A percentile compares a stretch with the other conserved stretches of the same genome.
Evolutionary conservation across 441 rosid genomes (phyloP).

Genomic region (Melastoma candidum): DNA sequence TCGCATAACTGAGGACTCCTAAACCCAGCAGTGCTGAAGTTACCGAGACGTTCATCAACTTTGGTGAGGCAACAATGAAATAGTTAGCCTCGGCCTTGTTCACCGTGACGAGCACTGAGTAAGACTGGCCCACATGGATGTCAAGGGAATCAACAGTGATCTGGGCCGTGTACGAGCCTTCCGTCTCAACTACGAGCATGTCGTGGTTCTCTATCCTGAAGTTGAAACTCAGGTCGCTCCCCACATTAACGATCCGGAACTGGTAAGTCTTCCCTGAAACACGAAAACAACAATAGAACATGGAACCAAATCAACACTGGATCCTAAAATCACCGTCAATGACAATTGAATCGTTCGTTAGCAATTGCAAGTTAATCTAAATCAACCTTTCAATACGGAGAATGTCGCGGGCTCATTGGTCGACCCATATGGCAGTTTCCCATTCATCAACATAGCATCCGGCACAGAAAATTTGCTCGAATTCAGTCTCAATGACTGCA

Average conservation of each 20-base stretch:
- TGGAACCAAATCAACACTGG: neutral
- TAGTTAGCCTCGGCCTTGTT: constrained; percentile 31
- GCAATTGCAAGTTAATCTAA: no score
- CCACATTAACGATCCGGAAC: constrained; percentile 60
- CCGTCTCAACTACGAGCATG: constrained; percentile 60
- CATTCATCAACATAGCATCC: constrained; percentile 34
- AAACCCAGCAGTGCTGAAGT: constrained; percentile 22
- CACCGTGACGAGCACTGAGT: constrained; percentile 55
- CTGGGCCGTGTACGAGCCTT: constrained; percentile 52
- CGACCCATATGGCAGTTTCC: constrained; percentile 30
- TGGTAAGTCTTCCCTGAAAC: constrained; percentile 50
- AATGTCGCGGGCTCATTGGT: constrained; percentile 23
- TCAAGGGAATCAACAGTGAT: constrained; percentile 30
- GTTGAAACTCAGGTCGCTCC: constrained; percentile 44
- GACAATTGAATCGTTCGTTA: neutral
- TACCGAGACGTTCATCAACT: constrained; percentile 18
- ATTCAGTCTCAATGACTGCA: no score
- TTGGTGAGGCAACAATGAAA: constrained; percentile 49
- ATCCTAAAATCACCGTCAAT: neutral
- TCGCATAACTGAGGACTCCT: constrained; percentile 39
- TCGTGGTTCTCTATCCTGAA: constrained; percentile 49
- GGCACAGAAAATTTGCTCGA: constrained; percentile 14
- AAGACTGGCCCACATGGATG: constrained; percentile 60
- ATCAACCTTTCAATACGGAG: constrained; percentile 30
- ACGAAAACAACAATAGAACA: neutral